Evolutionary conservation across 2,329 filamentous ascomycete species (phyloP).

Genomic region (Aspergillus novoparasiticus): DNA sequence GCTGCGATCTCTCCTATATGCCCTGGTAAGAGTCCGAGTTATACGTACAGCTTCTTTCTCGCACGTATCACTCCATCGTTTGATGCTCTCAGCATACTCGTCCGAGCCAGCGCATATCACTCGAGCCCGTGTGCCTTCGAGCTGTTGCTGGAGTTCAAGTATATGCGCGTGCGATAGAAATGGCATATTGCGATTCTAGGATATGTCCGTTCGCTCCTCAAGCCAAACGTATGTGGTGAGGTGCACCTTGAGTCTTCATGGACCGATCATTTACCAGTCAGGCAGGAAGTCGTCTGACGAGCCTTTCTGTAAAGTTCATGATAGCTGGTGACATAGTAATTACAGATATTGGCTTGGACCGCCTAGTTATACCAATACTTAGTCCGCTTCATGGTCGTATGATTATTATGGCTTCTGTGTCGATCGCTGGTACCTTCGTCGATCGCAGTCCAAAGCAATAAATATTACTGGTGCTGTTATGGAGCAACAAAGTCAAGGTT

Average conservation of each 20-base stretch:
- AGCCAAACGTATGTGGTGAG: not conserved
- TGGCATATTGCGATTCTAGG: constrained; percentile 4
- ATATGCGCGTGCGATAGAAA: constrained; percentile 12
- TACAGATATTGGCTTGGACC: not conserved
- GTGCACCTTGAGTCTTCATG: not conserved
- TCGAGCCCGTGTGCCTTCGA: constrained; percentile 15
- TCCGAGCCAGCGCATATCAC: constrained; percentile 11
- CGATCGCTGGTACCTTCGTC: not conserved
- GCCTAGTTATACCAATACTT: too few species aligned
- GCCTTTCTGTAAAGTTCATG: not conserved
- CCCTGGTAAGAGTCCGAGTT: not conserved
- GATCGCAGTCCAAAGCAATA: too few species aligned
- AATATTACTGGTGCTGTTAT: too few species aligned
- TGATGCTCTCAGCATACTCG: constrained; percentile 12
- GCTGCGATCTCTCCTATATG: not conserved
- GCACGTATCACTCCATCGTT: constrained; percentile 17
- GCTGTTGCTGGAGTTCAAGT: constrained; percentile 10
- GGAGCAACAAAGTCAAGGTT: too few species aligned
- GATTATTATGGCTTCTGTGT: too few species aligned
- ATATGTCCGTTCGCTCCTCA: not conserved
- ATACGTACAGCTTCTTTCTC: constrained; percentile 14
- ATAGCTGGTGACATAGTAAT: not conserved
- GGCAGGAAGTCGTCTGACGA: not conserved
- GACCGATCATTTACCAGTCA: not conserved
- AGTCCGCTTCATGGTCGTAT: too few species aligned